Percentiles rank a stretch among this genome's conserved stretches.
These are phyloP conservation scores for Pythium oligandrum DNA, from an alignment of 352 stramenopile genomes.

Conservation along the genomic window DNA sequence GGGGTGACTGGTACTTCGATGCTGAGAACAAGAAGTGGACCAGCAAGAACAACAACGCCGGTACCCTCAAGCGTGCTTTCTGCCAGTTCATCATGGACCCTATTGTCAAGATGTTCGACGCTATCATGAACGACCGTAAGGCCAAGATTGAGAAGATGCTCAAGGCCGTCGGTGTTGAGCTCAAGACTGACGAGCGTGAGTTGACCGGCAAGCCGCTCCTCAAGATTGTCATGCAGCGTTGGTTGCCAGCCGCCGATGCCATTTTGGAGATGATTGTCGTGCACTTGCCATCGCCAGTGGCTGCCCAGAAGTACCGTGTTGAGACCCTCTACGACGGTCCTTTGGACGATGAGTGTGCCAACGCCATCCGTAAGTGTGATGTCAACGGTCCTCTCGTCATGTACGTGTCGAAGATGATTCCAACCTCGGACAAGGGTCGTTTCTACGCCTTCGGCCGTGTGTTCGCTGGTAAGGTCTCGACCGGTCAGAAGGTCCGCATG, in stretches of 20 bases:
- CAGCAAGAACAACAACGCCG: conserved; percentile 88
- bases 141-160: conserved; percentile 98
- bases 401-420: conserved; percentile 99
- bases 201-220: conserved; percentile 96
- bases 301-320: conserved; percentile 97
- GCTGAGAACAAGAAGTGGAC: conserved; percentile 96
- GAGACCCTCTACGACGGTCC: conserved; percentile 98
- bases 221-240: conserved; percentile 99
- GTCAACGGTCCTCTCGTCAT: conserved; percentile 98
- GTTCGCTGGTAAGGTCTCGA: conserved; percentile 98
- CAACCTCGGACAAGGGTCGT: conserved; percentile 97
- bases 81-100: conserved; percentile 99
- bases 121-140: conserved; percentile 99
- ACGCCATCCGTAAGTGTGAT: conserved; percentile 98
- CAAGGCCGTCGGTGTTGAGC: conserved; percentile 95
- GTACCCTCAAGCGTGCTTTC: conserved; percentile 97
- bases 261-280: conserved; percentile 99
- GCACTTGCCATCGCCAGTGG: conserved; percentile 96
- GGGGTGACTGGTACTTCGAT: conserved; percentile 99
- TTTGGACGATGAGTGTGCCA: conserved; percentile 96
- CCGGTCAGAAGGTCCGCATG: conserved; percentile 99
- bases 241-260: conserved; percentile 97
- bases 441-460: conserved; percentile 99
- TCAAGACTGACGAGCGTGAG: conserved; percentile 96
- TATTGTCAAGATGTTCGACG: conserved; percentile 99